Evolutionary conservation across 148 eudicot genomes (phyloP), one percentile per base, ranked within the genome.

Genomic region (Polygonum aviculare): DNA sequence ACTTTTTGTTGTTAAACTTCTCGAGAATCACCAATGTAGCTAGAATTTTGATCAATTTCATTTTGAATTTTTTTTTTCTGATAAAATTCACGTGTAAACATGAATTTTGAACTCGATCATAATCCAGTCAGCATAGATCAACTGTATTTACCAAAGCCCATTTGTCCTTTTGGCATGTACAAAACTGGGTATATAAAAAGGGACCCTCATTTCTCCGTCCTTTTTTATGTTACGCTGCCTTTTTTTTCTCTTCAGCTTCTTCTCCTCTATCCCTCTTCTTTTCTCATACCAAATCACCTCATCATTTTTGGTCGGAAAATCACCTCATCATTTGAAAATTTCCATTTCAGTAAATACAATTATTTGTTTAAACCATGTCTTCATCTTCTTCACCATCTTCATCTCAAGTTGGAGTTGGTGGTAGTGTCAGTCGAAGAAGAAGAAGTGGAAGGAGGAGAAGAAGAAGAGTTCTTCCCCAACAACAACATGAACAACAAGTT

Each of bases 341-440:
- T 54, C 19, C n/a, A 4, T 12, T 51, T 0, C n/a, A 4, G 2
- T n/a, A 4, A 7, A 54, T 48, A 54, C 19, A 54, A 54, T 54
- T 5, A 14, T 50, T 11, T 22, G 0, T 26, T 48, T 14, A 0
- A 7, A 2, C 22, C 33, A 76, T 76, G 78, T 76, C 78, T 63
- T 76, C 78, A 6, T 76, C 78, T 40, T 76, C 78, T 11, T 26
- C 78, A 14, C 78, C 78, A 3, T n/a, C 78, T 12, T 62, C 72
- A 15, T 76, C 78, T 31, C 78, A 60, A 22, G 73, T 47, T 51
- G 77, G 75, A 7, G 75, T 49, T 49, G 9, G 35, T 33, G 77
- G 51, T 0, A 50, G 26, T 50, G 77, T 45, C 2, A 54, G n/a
- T 12, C 14, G 60, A 4, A 75, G 77, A 38, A 44, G 69, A 2